Base-by-base conservation (phyloP, 2,329 filamentous ascomycete genomes). In the Penicillium sp. region DNA sequence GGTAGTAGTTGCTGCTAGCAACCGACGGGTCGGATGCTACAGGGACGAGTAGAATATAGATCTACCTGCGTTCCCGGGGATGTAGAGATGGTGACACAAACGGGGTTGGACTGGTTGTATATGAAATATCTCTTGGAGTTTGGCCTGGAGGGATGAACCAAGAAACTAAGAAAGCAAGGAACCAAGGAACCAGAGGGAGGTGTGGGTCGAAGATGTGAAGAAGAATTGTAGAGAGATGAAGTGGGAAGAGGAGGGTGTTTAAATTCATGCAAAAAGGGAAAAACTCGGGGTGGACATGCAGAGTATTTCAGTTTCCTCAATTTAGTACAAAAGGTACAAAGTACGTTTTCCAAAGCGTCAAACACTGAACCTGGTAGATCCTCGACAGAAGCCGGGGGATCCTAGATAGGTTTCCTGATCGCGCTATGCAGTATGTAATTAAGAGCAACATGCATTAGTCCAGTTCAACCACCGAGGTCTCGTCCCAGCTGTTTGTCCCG, bases 321-420 rank as follows among this genome's bases (percentile, higher is more conserved):
- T 40, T 42, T 23, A 23, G 8, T 8, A 25, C 6, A 38, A 43
- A 47, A 24, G 42, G 41, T 41, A 23, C 4, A n/a, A 24, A n/a
- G 39, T 31, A 43, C 29, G 20, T 20, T 31, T 23, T 8, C 6
- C 9, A 7, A 23, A 44, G 33, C 35, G 47, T 50, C 44, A 47
- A 43, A 50, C 44, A 46, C 45, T 49, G 31, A 56, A 25, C 52
- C 54, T 53, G 58, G 58, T 59, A 60, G 49, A 60, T 59, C 58
- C 57, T 33, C 47, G 58, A 28, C 38, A 40, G 29, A 55, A 52
- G 47, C 47, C 49, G 47, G 55, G 55, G 53, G 38, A 56, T 49
- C 56, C 51, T 54, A 50, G 44, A 38, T 27, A 44, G 42, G 31
- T 27, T 24, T 44, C 15, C 40, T 50, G 54, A 59, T 59, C 52